Percentiles rank a stretch among this genome's conserved stretches.
Conservation (phyloP, 1,284 basidiomycete species). For the Rhodofomes roseus region DNA sequence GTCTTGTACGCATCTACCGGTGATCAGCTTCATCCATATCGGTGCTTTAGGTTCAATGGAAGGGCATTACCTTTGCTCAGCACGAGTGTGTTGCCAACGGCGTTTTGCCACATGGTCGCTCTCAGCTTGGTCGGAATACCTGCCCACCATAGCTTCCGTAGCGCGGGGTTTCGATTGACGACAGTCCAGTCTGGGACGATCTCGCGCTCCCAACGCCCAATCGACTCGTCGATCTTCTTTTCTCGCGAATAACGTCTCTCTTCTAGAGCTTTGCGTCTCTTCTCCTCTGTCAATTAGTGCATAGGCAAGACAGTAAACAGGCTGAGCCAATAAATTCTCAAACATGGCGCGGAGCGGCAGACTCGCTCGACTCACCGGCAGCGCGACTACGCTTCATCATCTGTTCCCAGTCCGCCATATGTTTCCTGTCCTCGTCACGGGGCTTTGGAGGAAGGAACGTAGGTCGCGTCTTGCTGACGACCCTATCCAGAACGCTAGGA, state of each 20-base stretch:
- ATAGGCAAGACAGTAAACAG: conserved; percentile 9
- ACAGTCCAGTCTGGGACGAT: conserved; percentile 83
- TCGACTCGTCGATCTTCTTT: conserved; percentile 62
- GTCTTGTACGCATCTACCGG: conserved; percentile 71
- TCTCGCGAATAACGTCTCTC: conserved; percentile 68
- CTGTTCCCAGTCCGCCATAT: conserved; percentile 84
- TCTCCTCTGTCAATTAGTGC: conserved; percentile 51
- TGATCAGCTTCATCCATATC: conserved; percentile 1
- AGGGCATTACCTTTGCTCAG: conserved; percentile 72
- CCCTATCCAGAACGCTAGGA: conserved; percentile 69
- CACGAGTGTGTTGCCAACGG: conserved; percentile 86
- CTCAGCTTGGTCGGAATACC: conserved; percentile 88
- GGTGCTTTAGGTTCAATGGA: not conserved
- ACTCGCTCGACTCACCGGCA: conserved; percentile 54
- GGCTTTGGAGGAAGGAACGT: conserved; percentile 83
- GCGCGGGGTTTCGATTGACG: conserved; percentile 58
- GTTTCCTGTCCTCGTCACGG: conserved; percentile 77
- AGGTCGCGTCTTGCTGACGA: conserved; percentile 77
- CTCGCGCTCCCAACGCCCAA: conserved; percentile 73
- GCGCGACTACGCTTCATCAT: conserved; percentile 86
- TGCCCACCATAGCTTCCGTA: conserved; percentile 87
- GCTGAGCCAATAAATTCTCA: conserved; percentile 27
- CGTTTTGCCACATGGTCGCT: conserved; percentile 84
- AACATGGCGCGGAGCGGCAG: conserved; percentile 14
- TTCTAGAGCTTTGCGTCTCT: conserved; percentile 57